Evolutionary conservation across 805 yeast species (phyloP), one percentile per base, ranked within the genome.

Genomic region (Lipomyces yamadae): DNA sequence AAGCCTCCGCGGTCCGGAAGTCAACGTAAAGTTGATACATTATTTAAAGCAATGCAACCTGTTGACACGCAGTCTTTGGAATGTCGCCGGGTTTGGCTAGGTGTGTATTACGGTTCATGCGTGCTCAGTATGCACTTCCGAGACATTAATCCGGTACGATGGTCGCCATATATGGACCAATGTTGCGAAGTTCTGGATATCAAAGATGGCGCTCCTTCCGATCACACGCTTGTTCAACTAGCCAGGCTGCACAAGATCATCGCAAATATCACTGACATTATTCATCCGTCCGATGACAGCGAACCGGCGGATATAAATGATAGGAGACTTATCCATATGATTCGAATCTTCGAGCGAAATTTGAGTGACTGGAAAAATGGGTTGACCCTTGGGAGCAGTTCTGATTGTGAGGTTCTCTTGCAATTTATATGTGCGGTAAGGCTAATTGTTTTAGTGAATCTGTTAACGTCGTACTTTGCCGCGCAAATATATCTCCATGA

Each of bases 111-210:
- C 68, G 78, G 86, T 6, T 82, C 91, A 2, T 85, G 90, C 50
- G 84, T 88, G 61, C 86, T 86, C 63, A 83, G 90, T 32, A 79
- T 90, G 62, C 87, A 89, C 65, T 78, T 90, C 66, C 80, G 93
- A 66, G 82, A 95, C 70, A 81, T 87, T 52, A 80, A 86, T 8
- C 84, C 83, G 63, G 85, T 74, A 32, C 64, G 70, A 48, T 79
- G 78, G 78, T 76, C 79, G 56, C 83, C 85, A 0, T 88, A 84
- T 71, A 83, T 89, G 58, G 87, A 87, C 64, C 86, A 84, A 62
- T 86, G 91, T 70, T 88, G 88, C 72, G 68, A 73, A 1, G 64
- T 76, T n/a, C 75, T 89, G 62, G 86, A 83, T 58, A 71, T 15
- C 37, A 33, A 48, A 15, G 61, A 52, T 32, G 60, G 24, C n/a